Conservation (phyloP, 108 stramenopile genomes). For the Cyclotella choctawhatcheeana region DNA sequence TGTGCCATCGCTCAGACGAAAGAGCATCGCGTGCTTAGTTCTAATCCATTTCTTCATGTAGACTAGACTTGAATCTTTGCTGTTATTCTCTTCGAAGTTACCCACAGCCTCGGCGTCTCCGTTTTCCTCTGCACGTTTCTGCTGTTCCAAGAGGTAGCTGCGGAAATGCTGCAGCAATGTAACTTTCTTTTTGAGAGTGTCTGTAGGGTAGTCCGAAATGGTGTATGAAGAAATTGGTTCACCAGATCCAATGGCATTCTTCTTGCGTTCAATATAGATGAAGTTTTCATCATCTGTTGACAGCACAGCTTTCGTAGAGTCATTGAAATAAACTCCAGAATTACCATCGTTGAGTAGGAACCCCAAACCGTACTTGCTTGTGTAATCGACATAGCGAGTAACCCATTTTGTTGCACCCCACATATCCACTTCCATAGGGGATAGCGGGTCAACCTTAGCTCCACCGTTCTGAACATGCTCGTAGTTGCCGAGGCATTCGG, state of each 20-base stretch:
- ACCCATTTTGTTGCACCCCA: slow-evolving; percentile 89
- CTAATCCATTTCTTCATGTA: slow-evolving; percentile 98
- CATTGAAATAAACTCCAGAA: slow-evolving; percentile 98
- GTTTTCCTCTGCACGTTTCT: slow-evolving; percentile 68
- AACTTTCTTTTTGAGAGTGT: slow-evolving; percentile 92
- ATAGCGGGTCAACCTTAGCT: slow-evolving; percentile 46
- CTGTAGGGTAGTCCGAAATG: slow-evolving; percentile 78
- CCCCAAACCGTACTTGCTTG: slow-evolving; percentile 97
- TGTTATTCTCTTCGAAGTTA: slow-evolving; percentile 24
- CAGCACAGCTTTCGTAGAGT: slow-evolving; percentile 95
- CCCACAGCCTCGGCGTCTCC: slow-evolving; percentile 26
- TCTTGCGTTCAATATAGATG: slow-evolving; percentile 91
- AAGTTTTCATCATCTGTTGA: slow-evolving; percentile 82
- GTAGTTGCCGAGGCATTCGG: slow-evolving; percentile 41
- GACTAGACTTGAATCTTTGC: slow-evolving; percentile 42
- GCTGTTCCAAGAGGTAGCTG: slow-evolving; percentile 94
- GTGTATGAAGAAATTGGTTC: slow-evolving; percentile 71
- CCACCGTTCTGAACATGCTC: slow-evolving; percentile 47
- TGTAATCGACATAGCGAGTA: slow-evolving; percentile 97
- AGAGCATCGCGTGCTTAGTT: slow-evolving; percentile 96
- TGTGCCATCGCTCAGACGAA: slow-evolving; percentile 95
- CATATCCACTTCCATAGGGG: slow-evolving; percentile 33
- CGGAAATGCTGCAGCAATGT: slow-evolving; percentile 95
- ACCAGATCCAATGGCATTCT: slow-evolving; percentile 20
- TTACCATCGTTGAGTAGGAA: slow-evolving; percentile 93